Percentiles rank a stretch among this genome's conserved stretches.
Conservation (phyloP, 495 filamentous ascomycete genomes). For the Penicillium tannophilum region DNA sequence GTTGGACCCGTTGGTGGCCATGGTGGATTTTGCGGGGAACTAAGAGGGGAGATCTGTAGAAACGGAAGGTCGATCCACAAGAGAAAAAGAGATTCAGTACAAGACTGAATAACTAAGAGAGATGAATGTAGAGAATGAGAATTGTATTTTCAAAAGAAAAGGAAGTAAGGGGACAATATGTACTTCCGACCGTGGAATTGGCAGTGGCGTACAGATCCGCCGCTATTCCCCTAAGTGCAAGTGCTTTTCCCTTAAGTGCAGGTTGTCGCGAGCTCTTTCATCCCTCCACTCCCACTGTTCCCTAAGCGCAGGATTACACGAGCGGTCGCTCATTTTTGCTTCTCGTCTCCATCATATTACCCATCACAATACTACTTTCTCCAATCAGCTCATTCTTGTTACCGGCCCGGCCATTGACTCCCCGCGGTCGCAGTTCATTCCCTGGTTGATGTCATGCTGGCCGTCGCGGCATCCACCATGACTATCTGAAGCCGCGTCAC, state of each 20-base stretch:
- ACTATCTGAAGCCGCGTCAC: conserved; percentile 6
- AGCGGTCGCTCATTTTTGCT: conserved; percentile 3
- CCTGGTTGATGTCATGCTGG: conserved; percentile 3
- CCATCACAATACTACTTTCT: not conserved
- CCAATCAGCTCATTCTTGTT: not conserved
- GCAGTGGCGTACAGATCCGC: conserved; percentile 21
- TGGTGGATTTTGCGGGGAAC: conserved; percentile 31
- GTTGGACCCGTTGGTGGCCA: conserved; percentile 45
- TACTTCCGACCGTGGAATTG: conserved; percentile 12
- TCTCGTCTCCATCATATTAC: not conserved
- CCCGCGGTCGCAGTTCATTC: not conserved
- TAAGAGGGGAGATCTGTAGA: conserved; percentile 5
- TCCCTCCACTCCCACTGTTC: conserved; percentile 25
- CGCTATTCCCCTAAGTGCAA: conserved; percentile 33
- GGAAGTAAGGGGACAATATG: conserved; percentile 19
- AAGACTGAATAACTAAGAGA: conserved; percentile 8
- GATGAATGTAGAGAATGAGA: conserved; percentile 2
- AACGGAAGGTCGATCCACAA: not conserved
- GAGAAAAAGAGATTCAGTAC: conserved; percentile 15
- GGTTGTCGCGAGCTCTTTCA: conserved; percentile 48
- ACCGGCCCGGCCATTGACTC: conserved; percentile 4
- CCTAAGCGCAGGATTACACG: conserved; percentile 45
- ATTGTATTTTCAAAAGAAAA: conserved; percentile 4
- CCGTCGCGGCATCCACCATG: conserved; percentile 14
- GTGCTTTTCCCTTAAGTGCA: conserved; percentile 68